Evolutionary conservation across 352 stramenopile species (phyloP).

Genomic region (Phytophthora ramorum): DNA sequence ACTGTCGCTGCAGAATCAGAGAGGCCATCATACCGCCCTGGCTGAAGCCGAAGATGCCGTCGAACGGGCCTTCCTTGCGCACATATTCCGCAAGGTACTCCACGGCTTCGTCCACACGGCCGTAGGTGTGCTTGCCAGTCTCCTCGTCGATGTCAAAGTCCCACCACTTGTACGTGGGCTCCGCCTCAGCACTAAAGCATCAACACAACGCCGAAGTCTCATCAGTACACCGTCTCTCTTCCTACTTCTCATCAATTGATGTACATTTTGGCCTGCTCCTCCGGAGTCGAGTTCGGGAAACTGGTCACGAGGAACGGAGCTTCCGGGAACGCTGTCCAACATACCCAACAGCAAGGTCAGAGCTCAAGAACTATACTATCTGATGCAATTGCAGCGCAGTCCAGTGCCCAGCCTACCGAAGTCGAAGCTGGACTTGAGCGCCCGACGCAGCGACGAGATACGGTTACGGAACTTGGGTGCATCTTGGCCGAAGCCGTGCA

Average conservation of each 20-base stretch:
- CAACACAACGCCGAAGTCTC: background rate
- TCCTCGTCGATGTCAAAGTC: conserved; percentile 61
- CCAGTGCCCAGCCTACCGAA: conserved; percentile 64
- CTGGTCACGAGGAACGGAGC: conserved; percentile 71
- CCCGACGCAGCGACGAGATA: conserved; percentile 73
- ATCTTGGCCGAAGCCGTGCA: conserved; percentile 86
- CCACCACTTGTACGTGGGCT: conserved; percentile 77
- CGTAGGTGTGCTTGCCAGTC: conserved; percentile 55
- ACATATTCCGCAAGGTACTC: conserved; percentile 67
- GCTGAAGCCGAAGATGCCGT: conserved; percentile 85
- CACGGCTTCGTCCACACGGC: conserved; percentile 64
- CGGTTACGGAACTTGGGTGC: conserved; percentile 69
- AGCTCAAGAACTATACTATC: background rate
- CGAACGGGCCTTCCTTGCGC: conserved; percentile 76
- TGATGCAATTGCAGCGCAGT: background rate
- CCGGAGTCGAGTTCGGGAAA: conserved; percentile 47
- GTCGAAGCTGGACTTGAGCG: conserved; percentile 81
- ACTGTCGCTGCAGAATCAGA: conserved; percentile 67
- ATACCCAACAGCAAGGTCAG: conserved; percentile 10
- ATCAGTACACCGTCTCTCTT: conserved; percentile 1
- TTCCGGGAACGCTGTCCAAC: conserved; percentile 64
- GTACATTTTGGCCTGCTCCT: conserved; percentile 53
- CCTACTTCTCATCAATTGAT: conserved; percentile 6
- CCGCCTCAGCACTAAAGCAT: conserved; percentile 31
- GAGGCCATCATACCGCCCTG: conserved; percentile 77